Evolutionary conservation across 1,284 basidiomycete genomes (phyloP).

Genomic region (Inonotus obliquus): DNA sequence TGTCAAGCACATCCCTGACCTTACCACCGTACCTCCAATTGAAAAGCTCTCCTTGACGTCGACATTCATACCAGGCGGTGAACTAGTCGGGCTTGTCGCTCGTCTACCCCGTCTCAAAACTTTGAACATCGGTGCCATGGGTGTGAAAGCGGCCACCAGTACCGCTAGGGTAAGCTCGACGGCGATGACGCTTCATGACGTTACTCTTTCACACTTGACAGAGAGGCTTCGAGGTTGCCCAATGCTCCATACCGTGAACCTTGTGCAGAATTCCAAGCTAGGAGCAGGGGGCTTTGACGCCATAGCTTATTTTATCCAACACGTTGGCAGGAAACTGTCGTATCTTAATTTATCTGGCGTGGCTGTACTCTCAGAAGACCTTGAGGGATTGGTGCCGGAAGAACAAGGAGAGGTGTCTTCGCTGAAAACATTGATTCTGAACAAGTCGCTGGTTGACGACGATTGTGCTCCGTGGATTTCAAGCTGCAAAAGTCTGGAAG

Average conservation of each 20-base stretch:
- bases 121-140: constrained; percentile 58
- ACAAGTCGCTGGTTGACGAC: constrained; percentile 59
- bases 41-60: constrained; percentile 63
- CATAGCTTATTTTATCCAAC: constrained; percentile 42
- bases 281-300: constrained; percentile 36
- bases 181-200: constrained; percentile 53
- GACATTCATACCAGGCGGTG: constrained; percentile 38
- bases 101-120: constrained; percentile 39
- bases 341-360: constrained; percentile 57
- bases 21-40: constrained; percentile 24
- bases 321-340: constrained; percentile 55
- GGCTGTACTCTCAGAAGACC: constrained; percentile 46
- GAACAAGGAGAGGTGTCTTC: constrained; percentile 28
- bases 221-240: constrained; percentile 33
- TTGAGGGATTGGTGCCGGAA: constrained; percentile 43
- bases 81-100: constrained; percentile 39
- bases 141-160: constrained; percentile 40
- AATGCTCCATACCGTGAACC: constrained; percentile 46
- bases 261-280: constrained; percentile 61
- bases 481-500: constrained; percentile 42
- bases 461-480: constrained; percentile 48
- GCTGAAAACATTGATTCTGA: constrained; percentile 49
- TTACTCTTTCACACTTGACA: constrained; percentile 41
- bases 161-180: constrained; percentile 41
- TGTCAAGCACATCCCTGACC: constrained; percentile 33